Base-by-base conservation (phyloP, 2,329 filamentous ascomycete species). In the Diaporthe eres region DNA sequence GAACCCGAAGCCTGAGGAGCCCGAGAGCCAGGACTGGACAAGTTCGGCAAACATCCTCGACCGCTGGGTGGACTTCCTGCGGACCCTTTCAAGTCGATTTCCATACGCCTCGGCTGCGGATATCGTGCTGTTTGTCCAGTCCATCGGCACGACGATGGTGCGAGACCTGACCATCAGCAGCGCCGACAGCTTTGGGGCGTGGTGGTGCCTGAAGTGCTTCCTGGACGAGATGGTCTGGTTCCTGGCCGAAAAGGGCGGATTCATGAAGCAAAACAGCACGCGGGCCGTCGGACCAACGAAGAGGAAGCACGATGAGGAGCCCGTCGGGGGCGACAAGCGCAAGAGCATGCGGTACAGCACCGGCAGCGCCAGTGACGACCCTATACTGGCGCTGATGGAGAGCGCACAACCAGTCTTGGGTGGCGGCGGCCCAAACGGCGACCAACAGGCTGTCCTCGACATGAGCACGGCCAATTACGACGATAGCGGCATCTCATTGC, bases 151-250 rank as follows among this genome's bases (percentile, higher is more conserved):
- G 10, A 92, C 94, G 28, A 93, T 94, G 25, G 91, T 97, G 86
- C 90, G 95, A 73, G 95, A 97, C 80, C 90, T 97, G 75, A 97
- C 94, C 0, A 92, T 97, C 70, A 89, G 91, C 55, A 92, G 94
- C 78, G 94, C 93, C 25, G 92, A 93, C 81, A 96, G 94, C 81
- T 97, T 96, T 81, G 93, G 94, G n/a, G 93, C 94, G 8, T 97
- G 95, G 95, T 97, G 94, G 94, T 94, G 98, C 75, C 95, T 95
- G 4, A 98, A 98, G 83, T 96, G 96, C 75, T 98, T 96, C 89
- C 91, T 98, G 71, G 96, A 98, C 81, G 96, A 98, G 85, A 97
- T 98, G 94, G 92, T 95, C 68, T 90, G 94, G 75, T 98, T 97
- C 89, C 88, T 98, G 79, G 95, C 95, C 0, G 95, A 97, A 80